phyloP scores from a whole-genome alignment of 352 stramenopile genomes.

The Pythium apleroticum region DNA sequence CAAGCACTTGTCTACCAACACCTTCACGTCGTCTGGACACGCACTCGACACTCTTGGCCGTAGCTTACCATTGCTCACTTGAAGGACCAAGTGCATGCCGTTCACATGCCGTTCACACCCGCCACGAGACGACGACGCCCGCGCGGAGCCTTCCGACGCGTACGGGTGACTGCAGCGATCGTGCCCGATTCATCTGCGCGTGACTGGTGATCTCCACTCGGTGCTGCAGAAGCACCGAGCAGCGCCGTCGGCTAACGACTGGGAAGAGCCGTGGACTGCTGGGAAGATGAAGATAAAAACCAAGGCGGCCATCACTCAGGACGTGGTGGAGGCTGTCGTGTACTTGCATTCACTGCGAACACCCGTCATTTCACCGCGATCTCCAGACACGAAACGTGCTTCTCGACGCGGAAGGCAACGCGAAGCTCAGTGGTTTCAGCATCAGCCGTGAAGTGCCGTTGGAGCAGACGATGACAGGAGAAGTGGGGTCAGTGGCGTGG shows the following conservation, averaged over 20 bases:
- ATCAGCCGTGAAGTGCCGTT: slow-evolving; percentile 20
- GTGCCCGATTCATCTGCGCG: no score
- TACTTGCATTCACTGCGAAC: slow-evolving; percentile 25
- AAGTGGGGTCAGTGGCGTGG: slow-evolving; percentile 31
- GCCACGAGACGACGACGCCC: no score
- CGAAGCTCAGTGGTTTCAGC: slow-evolving; percentile 28
- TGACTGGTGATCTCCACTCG: slow-evolving; percentile 26
- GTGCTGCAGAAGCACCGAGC: slow-evolving; percentile 5
- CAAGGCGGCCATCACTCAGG: slow-evolving; percentile 11
- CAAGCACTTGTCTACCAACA: no score
- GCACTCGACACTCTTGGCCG: no score
- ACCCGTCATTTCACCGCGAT: slow-evolving; percentile 22
- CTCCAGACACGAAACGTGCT: slow-evolving; percentile 24
- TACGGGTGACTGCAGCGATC: no score
- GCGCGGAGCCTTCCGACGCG: no score
- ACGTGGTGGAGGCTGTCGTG: slow-evolving; percentile 21
- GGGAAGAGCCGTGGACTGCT: background rate
- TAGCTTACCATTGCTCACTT: no score
- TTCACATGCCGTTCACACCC: no score
- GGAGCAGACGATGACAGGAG: slow-evolving; percentile 31
- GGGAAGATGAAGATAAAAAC: background rate
- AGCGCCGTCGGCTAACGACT: background rate
- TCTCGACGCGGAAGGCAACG: slow-evolving; percentile 4
- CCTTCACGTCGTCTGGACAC: no score
- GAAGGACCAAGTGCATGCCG: no score